phyloP scores from a whole-genome alignment of 768 basidiomycete species.

The Rhodotorula toruloides region DNA sequence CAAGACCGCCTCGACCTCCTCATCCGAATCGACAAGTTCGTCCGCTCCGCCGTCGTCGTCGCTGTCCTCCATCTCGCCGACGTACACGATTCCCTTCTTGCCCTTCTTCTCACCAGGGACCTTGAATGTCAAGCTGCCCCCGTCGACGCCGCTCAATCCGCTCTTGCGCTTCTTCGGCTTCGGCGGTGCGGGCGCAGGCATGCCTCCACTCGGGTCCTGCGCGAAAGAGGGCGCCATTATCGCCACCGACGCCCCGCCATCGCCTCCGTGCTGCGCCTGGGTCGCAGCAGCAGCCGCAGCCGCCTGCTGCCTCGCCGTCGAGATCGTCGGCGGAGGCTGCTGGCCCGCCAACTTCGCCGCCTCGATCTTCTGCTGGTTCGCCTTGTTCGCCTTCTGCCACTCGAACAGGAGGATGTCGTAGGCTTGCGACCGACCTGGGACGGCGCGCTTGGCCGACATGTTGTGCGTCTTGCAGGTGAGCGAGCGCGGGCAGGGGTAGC shows the following conservation, averaged over 20 bases:
- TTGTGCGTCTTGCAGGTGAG: constrained; percentile 97
- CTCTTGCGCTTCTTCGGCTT: constrained; percentile 13
- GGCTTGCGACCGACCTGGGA: constrained; percentile 71
- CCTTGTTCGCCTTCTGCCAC: constrained; percentile 55
- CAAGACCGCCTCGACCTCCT: constrained; percentile 70
- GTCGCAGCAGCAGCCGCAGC: background rate
- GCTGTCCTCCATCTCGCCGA: constrained; percentile 67
- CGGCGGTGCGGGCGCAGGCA: background rate
- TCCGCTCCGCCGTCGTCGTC: constrained; percentile 51
- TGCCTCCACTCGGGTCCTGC: background rate
- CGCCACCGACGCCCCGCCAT: background rate
- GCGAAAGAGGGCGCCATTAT: background rate
- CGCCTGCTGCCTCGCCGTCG: too few species aligned
- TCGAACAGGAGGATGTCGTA: constrained; percentile 86
- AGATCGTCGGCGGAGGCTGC: background rate
- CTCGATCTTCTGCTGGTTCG: constrained; percentile 35
- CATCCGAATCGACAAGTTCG: constrained; percentile 64
- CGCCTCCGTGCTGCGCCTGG: background rate
- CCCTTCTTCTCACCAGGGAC: constrained; percentile 42
- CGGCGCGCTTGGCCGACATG: constrained; percentile 91
- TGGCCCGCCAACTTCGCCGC: background rate
- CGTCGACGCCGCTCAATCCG: background rate
- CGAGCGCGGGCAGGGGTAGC: constrained; percentile 83
- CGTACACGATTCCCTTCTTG: constrained; percentile 61
- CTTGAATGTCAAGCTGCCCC: background rate